Evolutionary conservation across 169 alveolate genomes (phyloP).

Genomic region (Perkinsus olseni): DNA sequence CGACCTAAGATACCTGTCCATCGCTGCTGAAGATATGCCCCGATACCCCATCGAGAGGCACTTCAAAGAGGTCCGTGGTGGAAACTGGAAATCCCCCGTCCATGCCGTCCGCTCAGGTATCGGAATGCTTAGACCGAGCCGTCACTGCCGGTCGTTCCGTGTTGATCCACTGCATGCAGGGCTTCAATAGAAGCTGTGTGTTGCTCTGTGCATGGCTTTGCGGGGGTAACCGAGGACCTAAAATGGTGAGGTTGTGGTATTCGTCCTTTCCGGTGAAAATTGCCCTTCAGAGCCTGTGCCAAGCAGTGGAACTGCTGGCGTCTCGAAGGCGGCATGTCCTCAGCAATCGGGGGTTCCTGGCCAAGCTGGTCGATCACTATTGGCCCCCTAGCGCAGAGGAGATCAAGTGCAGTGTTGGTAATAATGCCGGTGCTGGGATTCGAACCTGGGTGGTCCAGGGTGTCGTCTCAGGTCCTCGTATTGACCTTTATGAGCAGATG

Average conservation of each 20-base stretch:
- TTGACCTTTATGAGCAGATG: neutral
- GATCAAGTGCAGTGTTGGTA: neutral
- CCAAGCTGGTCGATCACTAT: neutral
- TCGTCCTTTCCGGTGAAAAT: neutral
- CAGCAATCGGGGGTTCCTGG: neutral
- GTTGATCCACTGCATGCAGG: neutral
- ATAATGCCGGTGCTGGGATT: neutral
- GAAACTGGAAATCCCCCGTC: too few species aligned
- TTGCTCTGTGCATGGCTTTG: neutral
- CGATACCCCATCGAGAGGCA: neutral
- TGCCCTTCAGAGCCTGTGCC: neutral
- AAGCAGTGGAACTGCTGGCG: neutral
- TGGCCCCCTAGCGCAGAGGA: neutral
- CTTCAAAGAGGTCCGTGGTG: neutral
- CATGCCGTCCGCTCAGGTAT: neutral
- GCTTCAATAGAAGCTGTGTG: neutral
- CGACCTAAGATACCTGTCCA: neutral
- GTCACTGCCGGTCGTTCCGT: neutral
- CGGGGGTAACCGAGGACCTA: neutral
- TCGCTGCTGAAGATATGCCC: neutral
- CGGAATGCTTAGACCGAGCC: neutral
- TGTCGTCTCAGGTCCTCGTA: neutral
- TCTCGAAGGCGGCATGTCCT: neutral
- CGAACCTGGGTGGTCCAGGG: neutral
- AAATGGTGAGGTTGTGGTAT: neutral